A percentile compares a stretch with the other conserved stretches of the same genome.
Conservation (phyloP, 1,139 yeast genomes). For the Nakaseomyces sp. region DNA sequence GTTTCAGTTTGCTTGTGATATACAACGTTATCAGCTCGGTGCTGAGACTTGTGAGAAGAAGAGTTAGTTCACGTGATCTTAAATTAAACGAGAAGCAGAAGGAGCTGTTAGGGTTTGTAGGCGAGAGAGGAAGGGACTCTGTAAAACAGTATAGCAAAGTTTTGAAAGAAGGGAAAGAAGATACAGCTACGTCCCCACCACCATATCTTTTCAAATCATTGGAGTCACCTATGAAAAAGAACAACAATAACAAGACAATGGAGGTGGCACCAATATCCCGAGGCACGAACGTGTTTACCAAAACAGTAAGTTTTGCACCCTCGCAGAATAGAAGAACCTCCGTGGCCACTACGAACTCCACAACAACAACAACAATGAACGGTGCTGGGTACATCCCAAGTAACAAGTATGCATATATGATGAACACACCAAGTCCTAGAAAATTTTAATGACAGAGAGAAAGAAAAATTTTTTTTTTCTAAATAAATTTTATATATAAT, state of each 20-base stretch:
- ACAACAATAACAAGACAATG: too few relatives aligned
- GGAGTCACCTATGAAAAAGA: conserved; percentile 24
- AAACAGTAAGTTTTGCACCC: conserved; percentile 14
- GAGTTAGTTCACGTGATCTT: conserved; percentile 34
- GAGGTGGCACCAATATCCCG: neutral
- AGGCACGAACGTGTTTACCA: neutral
- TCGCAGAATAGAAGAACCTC: neutral
- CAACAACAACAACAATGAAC: conserved; percentile 7
- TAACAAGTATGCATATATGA: conserved; percentile 36
- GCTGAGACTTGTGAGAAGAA: conserved; percentile 30
- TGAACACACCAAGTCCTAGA: conserved; percentile 36
- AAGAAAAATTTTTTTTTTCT: neutral
- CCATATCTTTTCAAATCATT: conserved; percentile 29
- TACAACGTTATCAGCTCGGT: conserved; percentile 34
- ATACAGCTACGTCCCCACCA: conserved; percentile 12
- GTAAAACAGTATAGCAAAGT: too few relatives aligned
- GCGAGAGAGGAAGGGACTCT: conserved; percentile 7
- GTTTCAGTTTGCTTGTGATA: conserved; percentile 30
- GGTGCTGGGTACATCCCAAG: conserved; percentile 34
- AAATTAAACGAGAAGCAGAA: conserved; percentile 37
- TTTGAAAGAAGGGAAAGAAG: neutral
- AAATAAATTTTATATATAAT: too few relatives aligned
- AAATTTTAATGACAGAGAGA: conserved; percentile 23
- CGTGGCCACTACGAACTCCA: conserved; percentile 6
- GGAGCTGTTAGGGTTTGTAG: conserved; percentile 35